Evolutionary conservation across 495 filamentous ascomycete species (phyloP).

Genomic region (Neurospora sp.): DNA sequence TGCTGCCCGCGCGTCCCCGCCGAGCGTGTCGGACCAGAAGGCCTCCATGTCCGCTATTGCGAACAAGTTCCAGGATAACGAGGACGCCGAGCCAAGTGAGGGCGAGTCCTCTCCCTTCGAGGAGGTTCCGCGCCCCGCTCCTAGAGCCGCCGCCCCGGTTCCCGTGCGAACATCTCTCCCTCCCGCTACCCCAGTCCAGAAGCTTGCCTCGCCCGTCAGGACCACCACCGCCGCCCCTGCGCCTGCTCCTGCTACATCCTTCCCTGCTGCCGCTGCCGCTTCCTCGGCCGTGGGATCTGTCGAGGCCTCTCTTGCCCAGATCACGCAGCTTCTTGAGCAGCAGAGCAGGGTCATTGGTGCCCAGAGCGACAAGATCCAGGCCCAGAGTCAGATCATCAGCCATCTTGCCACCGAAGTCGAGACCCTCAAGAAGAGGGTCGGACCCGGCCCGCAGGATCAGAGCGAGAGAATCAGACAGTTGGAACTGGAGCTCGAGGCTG

Average conservation of each 20-base stretch:
- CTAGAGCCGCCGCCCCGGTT: constrained; percentile 23
- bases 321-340: constrained; percentile 52
- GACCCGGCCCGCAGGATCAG: constrained; percentile 47
- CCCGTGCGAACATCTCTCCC: neutral
- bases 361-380: constrained; percentile 49
- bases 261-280: neutral
- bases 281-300: constrained; percentile 15
- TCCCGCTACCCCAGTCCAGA: constrained; percentile 1
- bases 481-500: constrained; percentile 56
- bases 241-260: constrained; percentile 7
- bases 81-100: constrained; percentile 41
- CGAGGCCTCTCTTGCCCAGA: constrained; percentile 44
- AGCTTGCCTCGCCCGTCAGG: constrained; percentile 7
- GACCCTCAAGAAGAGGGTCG: constrained; percentile 54
- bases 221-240: constrained; percentile 5
- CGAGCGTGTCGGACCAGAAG: constrained; percentile 72
- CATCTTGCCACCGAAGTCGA: constrained; percentile 59
- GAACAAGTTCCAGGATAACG: constrained; percentile 70
- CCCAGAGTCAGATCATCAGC: constrained; percentile 48
- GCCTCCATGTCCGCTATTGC: constrained; percentile 75
- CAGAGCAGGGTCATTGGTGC: constrained; percentile 51
- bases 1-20: constrained; percentile 37
- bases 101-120: constrained; percentile 62
- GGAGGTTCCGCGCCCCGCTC: constrained; percentile 54
- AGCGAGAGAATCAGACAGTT: constrained; percentile 60